These are phyloP conservation scores for Amaranthus hypochondriacus DNA, from an alignment of 148 eudicot genomes.

Conservation along the genomic window DNA sequence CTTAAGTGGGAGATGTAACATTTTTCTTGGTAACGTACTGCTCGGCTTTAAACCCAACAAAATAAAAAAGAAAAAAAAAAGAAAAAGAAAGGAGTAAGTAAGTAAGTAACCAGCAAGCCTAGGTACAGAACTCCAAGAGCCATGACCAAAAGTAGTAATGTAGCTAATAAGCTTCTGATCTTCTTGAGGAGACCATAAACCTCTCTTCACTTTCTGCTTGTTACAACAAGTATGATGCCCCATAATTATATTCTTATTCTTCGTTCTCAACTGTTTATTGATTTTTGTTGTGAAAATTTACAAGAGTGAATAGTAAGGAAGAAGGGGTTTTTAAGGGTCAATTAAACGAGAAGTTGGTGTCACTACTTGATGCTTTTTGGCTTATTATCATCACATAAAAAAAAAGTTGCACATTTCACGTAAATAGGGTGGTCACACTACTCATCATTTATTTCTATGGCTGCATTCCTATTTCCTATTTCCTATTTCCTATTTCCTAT, in stretches of 20 bases:
- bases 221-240: slow-evolving; percentile 86
- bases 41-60: too few relatives aligned
- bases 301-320: background rate
- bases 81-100: background rate
- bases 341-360: background rate
- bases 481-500: too few relatives aligned
- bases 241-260: slow-evolving; percentile 37
- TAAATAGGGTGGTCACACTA: background rate
- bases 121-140: slow-evolving; percentile 89
- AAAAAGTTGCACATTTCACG: background rate
- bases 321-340: background rate
- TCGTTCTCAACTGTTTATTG: background rate
- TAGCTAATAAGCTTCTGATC: slow-evolving; percentile 80
- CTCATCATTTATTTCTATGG: background rate
- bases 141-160: slow-evolving; percentile 71
- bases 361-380: background rate
- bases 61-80: background rate
- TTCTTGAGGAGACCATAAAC: slow-evolving; percentile 91
- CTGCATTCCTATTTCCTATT: too few relatives aligned
- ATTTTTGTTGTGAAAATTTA: too few relatives aligned
- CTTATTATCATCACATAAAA: background rate
- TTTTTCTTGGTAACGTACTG: too few relatives aligned
- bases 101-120: slow-evolving; percentile 51
- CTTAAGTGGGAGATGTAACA: too few relatives aligned
- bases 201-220: slow-evolving; percentile 86